Conservation (phyloP, 768 basidiomycete genomes). For the Lentinula detonsa region DNA sequence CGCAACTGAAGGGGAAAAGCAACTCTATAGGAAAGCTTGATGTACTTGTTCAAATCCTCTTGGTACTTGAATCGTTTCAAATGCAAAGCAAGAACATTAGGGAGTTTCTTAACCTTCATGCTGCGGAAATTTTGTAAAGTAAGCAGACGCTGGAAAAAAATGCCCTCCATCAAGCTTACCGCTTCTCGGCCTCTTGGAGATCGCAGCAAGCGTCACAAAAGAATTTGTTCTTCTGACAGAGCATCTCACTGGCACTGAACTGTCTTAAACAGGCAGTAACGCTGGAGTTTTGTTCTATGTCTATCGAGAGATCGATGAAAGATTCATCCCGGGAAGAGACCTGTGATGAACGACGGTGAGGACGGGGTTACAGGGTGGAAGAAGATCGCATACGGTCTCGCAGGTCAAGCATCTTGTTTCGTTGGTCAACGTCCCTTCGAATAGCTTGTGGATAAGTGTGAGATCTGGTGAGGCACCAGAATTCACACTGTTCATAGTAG, state of each 20-base stretch:
- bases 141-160: neutral
- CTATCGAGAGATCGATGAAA: constrained; percentile 97
- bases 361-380: constrained; percentile 3
- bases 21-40: constrained; percentile 95
- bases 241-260: constrained; percentile 98
- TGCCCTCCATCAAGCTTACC: constrained; percentile 43
- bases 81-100: constrained; percentile 92
- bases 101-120: constrained; percentile 98
- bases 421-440: constrained; percentile 91
- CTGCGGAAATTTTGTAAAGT: constrained; percentile 32
- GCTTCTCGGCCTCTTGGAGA: constrained; percentile 95
- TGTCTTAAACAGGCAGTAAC: constrained; percentile 93
- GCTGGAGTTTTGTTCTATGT: constrained; percentile 97
- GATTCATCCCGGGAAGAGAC: constrained; percentile 92
- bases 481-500: constrained; percentile 33
- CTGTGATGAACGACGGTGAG: constrained; percentile 26
- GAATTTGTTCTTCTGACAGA: constrained; percentile 97
- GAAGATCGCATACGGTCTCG: constrained; percentile 69
- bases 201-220: constrained; percentile 97
- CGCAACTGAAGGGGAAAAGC: constrained; percentile 94
- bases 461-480: constrained; percentile 45
- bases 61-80: constrained; percentile 99
- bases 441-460: constrained; percentile 87
- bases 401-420: constrained; percentile 97
- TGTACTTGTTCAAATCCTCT: constrained; percentile 83